These are phyloP conservation scores for Ceratorhiza oryzae-sativae DNA, from an alignment of 1,284 basidiomycete species.

Conservation along the genomic window DNA sequence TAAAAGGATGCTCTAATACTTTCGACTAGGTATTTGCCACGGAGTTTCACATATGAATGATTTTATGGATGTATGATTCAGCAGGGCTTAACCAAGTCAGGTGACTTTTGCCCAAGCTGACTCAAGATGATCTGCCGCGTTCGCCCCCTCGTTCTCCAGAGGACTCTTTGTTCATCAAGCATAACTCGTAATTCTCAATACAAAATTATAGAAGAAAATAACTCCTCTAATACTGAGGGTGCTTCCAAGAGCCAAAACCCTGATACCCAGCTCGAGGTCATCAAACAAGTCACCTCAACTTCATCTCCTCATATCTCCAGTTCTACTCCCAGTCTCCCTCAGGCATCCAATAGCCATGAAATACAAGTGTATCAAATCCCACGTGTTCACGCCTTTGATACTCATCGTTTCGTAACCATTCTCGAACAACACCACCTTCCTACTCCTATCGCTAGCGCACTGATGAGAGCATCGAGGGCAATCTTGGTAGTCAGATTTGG, in stretches of 20 bases:
- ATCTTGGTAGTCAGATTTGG: slow-evolving; percentile 80
- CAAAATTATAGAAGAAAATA: slow-evolving; percentile 7
- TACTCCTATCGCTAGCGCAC: slow-evolving; percentile 68
- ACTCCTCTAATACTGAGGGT: neutral
- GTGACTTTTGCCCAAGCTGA: neutral
- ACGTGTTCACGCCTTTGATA: slow-evolving; percentile 44
- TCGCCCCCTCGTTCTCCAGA: neutral
- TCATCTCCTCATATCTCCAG: slow-evolving; percentile 1
- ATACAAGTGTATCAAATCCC: too few species aligned
- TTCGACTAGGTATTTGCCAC: too few species aligned
- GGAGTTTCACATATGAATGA: too few species aligned
- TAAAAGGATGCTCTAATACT: too few species aligned
- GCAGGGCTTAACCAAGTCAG: slow-evolving; percentile 4
- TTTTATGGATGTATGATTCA: too few species aligned
- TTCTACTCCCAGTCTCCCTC: slow-evolving; percentile 10
- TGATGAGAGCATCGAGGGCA: slow-evolving; percentile 88
- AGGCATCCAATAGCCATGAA: slow-evolving; percentile 6
- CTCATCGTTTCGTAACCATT: slow-evolving; percentile 63
- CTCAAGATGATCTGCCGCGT: slow-evolving; percentile 26
- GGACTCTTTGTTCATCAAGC: slow-evolving; percentile 7
- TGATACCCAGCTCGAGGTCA: slow-evolving; percentile 16
- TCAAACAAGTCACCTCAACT: neutral
- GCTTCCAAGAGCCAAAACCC: neutral
- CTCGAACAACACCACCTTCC: slow-evolving; percentile 75
- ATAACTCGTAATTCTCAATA: slow-evolving; percentile 10